phyloP scores from a whole-genome alignment of 202 grass and related monocot species.

The Schoenoplectus tabernaemontani region DNA sequence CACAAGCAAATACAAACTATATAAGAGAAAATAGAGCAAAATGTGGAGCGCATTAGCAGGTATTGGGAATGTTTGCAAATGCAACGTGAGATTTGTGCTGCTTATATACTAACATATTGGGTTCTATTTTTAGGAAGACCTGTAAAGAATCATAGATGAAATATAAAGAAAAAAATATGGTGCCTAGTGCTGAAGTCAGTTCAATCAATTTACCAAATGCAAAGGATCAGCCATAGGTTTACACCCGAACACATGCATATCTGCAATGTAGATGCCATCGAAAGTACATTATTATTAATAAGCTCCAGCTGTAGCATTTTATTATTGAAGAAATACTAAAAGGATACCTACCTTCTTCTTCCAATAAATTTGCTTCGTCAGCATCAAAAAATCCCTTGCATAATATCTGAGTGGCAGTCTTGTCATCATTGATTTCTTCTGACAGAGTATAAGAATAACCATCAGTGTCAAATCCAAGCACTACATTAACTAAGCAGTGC shows the following conservation, averaged over 20 bases:
- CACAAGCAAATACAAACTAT: background rate
- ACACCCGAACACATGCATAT: constrained; percentile 98
- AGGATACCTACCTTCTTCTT: constrained; percentile 56
- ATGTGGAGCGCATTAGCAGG: background rate
- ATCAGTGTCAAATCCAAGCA: constrained; percentile 16
- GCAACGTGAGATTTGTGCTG: background rate
- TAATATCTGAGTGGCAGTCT: constrained; percentile 49
- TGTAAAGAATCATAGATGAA: background rate
- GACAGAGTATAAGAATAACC: constrained; percentile 17
- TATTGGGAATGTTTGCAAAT: background rate
- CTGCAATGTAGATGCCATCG: constrained; percentile 44
- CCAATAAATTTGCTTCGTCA: constrained; percentile 77
- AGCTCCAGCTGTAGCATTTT: constrained; percentile 1
- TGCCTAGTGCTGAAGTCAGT: too few species aligned
- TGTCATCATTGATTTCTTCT: constrained; percentile 73
- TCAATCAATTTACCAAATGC: constrained; percentile 89
- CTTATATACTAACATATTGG: background rate
- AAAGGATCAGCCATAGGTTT: constrained; percentile 87
- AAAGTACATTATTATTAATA: constrained; percentile 15
- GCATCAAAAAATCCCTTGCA: constrained; percentile 71
- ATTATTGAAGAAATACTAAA: constrained; percentile 6
- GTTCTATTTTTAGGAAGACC: background rate
- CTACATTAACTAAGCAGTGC: background rate
- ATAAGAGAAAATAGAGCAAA: constrained; percentile 1
- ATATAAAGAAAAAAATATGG: background rate